These are phyloP conservation scores for Beverwykella pulmonaria DNA, from an alignment of 495 filamentous ascomycete genomes.

Conservation along the genomic window DNA sequence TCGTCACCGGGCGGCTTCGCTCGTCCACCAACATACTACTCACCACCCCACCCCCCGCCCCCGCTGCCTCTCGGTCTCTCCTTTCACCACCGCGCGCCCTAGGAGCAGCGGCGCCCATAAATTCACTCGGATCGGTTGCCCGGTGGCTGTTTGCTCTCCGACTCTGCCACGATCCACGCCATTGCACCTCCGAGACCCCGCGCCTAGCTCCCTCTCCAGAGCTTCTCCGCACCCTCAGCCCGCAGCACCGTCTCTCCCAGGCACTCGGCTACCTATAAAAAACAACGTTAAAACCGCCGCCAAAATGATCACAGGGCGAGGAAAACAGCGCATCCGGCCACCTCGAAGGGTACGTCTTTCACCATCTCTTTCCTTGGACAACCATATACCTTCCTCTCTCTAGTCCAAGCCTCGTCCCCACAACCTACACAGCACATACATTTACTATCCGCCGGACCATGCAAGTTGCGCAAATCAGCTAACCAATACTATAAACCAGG, in stretches of 20 bases:
- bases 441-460: background rate
- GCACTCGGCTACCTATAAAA: background rate
- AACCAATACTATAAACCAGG: conserved; percentile 46
- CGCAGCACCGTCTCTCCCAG: background rate
- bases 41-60: background rate
- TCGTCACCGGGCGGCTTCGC: background rate
- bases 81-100: background rate
- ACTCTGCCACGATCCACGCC: background rate
- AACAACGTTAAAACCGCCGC: background rate
- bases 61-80: background rate
- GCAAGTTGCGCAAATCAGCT: background rate
- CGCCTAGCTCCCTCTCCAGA: background rate
- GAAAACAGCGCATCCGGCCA: conserved; percentile 70
- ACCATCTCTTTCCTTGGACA: background rate
- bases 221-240: background rate
- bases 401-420: conserved; percentile 8
- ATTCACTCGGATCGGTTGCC: background rate
- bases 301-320: conserved; percentile 64
- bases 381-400: background rate
- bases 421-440: no score
- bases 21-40: background rate
- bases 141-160: background rate
- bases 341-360: conserved; percentile 63
- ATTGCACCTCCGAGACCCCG: background rate
- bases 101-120: background rate